These are phyloP conservation scores for Aureobasidium mangrovei DNA, from an alignment of 2,329 filamentous ascomycete genomes.

Conservation along the genomic window DNA sequence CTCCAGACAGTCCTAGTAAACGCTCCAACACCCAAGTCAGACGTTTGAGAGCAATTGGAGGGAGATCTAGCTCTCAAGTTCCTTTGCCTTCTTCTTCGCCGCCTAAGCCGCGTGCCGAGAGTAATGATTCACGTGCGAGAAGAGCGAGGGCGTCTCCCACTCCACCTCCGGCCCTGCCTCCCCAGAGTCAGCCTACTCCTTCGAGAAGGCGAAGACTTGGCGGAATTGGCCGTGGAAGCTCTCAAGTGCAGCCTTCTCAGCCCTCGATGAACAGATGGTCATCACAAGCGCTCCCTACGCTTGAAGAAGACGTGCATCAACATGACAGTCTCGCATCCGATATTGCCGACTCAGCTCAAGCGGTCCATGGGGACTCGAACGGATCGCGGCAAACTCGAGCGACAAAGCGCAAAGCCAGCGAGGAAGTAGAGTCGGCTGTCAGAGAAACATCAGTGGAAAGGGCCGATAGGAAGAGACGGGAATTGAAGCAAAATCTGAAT, in stretches of 20 bases:
- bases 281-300: not conserved
- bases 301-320: not conserved
- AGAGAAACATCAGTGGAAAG: constrained; percentile 42
- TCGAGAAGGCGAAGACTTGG: constrained; percentile 2
- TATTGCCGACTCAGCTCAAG: not conserved
- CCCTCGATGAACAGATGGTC: constrained; percentile 4
- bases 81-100: not conserved
- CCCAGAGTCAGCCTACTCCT: constrained; percentile 1
- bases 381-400: not conserved
- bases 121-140: not conserved
- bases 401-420: constrained; percentile 4
- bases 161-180: not conserved
- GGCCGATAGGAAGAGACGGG: constrained; percentile 46
- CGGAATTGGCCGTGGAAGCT: constrained; percentile 5
- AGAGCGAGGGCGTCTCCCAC: not conserved
- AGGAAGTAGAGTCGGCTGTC: not conserved
- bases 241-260: constrained; percentile 4
- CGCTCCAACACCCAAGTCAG: not conserved
- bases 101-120: not conserved
- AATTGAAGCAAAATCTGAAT: constrained; percentile 47
- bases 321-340: not conserved
- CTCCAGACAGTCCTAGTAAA: constrained; percentile 2
- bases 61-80: constrained; percentile 6
- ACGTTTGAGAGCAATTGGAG: constrained; percentile 4
- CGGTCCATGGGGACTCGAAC: not conserved